These are phyloP conservation scores for Phytophthora kernoviae DNA, from an alignment of 352 stramenopile genomes.

Conservation along the genomic window DNA sequence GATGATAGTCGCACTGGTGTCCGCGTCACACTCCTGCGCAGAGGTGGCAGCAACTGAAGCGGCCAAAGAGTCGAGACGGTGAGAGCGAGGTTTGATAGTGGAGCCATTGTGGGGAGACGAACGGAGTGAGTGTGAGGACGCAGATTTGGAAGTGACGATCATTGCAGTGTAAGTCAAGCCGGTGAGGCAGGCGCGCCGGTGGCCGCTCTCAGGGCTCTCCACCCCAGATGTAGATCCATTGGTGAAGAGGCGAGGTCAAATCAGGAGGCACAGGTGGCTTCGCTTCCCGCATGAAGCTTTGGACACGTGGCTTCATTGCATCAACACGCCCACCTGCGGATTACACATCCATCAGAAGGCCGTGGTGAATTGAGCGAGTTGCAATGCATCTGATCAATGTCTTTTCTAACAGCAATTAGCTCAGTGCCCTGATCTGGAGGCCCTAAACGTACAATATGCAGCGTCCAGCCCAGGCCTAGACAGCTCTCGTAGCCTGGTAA, in stretches of 20 bases:
- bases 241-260: too few relatives aligned
- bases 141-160: conserved; percentile 16
- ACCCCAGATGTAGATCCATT: too few relatives aligned
- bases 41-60: conserved; percentile 12
- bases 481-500: not conserved
- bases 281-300: conserved; percentile 2
- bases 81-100: conserved; percentile 15
- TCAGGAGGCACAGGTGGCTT: conserved; percentile 22
- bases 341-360: too few relatives aligned
- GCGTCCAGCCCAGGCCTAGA: conserved; percentile 13
- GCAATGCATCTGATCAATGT: not conserved
- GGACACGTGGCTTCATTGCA: not conserved
- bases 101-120: conserved; percentile 17
- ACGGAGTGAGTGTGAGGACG: conserved; percentile 9
- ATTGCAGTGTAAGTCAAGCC: not conserved
- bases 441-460: conserved; percentile 21
- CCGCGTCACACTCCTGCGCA: conserved; percentile 37
- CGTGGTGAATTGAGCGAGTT: not conserved
- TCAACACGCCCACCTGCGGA: not conserved
- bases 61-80: conserved; percentile 26
- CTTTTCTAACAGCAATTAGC: conserved; percentile 15
- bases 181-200: conserved; percentile 2
- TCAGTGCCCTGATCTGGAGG: conserved; percentile 16
- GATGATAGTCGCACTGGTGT: conserved; percentile 38
- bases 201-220: conserved; percentile 16